Evolutionary conservation across 2,329 filamentous ascomycete species (phyloP).

Genomic region (Colletotrichum sp.): DNA sequence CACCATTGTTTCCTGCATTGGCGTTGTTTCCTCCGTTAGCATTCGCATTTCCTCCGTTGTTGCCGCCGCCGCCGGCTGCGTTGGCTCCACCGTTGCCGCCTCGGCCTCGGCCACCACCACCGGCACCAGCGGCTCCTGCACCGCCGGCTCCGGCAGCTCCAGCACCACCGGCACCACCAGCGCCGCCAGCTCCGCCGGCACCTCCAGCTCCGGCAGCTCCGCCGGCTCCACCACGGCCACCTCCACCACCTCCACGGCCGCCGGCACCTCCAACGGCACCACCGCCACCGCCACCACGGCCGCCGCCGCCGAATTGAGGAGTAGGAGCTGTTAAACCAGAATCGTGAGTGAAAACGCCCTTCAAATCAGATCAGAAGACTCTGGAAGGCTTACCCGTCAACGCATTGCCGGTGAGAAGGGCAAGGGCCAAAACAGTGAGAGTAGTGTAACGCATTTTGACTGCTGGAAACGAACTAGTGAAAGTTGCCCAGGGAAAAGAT

Average conservation of each 20-base stretch:
- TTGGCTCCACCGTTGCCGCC: background rate
- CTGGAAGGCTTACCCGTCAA: background rate
- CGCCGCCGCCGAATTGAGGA: background rate
- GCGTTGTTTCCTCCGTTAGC: background rate
- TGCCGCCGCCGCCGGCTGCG: background rate
- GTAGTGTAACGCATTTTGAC: slow-evolving; percentile 8
- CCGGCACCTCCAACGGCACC: background rate
- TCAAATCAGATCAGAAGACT: background rate
- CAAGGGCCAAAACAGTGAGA: background rate
- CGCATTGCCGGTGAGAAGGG: slow-evolving; percentile 14
- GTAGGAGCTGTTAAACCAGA: background rate
- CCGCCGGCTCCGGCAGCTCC: background rate
- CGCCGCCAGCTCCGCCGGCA: background rate
- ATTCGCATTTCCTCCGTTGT: background rate
- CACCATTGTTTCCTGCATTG: background rate
- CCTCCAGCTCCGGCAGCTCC: background rate
- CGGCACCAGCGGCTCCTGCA: background rate
- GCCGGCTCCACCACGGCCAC: background rate
- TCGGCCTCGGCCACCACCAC: background rate
- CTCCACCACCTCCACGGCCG: background rate
- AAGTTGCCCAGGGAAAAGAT: background rate
- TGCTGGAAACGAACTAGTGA: background rate
- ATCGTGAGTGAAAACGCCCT: accelerated
- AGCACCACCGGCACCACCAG: background rate
- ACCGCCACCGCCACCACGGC: background rate